These are phyloP conservation scores for Straminergon stramineum DNA, from an alignment of 225 moss, liverwort and hornwort genomes.

Conservation along the genomic window DNA sequence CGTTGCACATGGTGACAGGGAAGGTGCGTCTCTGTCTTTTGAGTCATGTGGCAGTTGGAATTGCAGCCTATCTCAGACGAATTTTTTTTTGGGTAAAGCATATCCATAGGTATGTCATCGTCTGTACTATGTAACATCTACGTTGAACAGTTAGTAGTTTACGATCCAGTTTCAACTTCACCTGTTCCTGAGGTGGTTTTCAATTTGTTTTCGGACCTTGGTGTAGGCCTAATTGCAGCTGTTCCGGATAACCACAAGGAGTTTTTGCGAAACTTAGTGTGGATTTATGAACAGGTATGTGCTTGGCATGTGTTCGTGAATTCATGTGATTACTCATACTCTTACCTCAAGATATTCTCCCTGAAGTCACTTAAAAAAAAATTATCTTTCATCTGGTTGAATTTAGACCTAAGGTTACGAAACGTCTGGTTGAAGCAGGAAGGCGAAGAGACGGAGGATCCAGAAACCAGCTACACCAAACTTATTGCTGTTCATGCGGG, in stretches of 20 bases:
- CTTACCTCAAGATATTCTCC: neutral
- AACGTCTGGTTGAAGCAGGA: constrained; percentile 38
- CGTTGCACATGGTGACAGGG: constrained; percentile 75
- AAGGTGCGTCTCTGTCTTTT: constrained; percentile 27
- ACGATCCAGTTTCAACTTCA: neutral
- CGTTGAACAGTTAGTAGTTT: neutral
- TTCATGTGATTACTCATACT: neutral
- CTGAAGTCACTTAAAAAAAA: neutral
- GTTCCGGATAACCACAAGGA: constrained; percentile 75
- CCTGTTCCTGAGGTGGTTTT: neutral
- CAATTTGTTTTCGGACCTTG: neutral
- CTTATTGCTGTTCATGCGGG: constrained; percentile 91
- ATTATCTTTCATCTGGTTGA: neutral
- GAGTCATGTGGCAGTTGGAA: neutral
- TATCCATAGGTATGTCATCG: neutral
- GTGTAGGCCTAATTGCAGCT: constrained; percentile 63
- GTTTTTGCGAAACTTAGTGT: constrained; percentile 63
- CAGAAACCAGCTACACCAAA: constrained; percentile 79
- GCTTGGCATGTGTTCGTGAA: neutral
- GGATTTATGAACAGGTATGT: constrained; percentile 80
- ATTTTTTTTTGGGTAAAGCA: neutral
- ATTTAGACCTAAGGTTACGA: neutral
- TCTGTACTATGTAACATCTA: neutral
- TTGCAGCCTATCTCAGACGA: neutral
- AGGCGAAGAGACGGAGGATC: constrained; percentile 63